These are phyloP conservation scores for Penicillium maclennaniae DNA, from an alignment of 495 filamentous ascomycete genomes.

Conservation along the genomic window DNA sequence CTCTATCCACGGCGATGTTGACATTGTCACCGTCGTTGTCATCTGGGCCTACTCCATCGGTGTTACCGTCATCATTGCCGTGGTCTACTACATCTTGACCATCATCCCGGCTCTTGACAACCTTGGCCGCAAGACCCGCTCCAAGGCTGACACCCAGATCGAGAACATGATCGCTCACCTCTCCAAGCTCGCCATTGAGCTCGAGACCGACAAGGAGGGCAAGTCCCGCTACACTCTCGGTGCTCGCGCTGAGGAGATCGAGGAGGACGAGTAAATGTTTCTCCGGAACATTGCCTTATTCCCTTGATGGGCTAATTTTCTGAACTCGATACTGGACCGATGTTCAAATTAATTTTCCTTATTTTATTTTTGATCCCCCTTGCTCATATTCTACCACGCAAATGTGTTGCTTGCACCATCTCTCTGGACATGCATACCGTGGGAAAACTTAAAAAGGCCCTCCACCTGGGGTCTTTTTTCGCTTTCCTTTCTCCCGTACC, in stretches of 20 bases:
- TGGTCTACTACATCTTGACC: conserved; percentile 73
- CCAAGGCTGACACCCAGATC: conserved; percentile 67
- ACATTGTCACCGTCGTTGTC: conserved; percentile 74
- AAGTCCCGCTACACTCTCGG: conserved; percentile 57
- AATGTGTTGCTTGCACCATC: conserved; percentile 19
- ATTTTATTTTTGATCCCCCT: conserved; percentile 22
- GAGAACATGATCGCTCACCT: conserved; percentile 78
- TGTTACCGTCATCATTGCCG: conserved; percentile 73
- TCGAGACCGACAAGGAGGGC: conserved; percentile 56
- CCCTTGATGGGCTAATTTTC: conserved; percentile 8
- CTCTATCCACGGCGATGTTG: conserved; percentile 57
- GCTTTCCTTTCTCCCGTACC: conserved; percentile 29
- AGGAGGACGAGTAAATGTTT: conserved; percentile 61
- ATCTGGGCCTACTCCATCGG: conserved; percentile 76
- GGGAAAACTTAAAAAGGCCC: conserved; percentile 22
- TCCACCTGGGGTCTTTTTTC: conserved; percentile 21
- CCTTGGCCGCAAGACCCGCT: conserved; percentile 75
- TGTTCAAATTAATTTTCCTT: conserved; percentile 26
- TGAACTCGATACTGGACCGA: conserved; percentile 32
- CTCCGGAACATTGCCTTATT: not conserved
- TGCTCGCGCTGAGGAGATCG: conserved; percentile 58
- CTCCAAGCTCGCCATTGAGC: conserved; percentile 70
- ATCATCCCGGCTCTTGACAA: conserved; percentile 64
- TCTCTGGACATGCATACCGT: conserved; percentile 31
- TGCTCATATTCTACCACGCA: conserved; percentile 26